Evolutionary conservation across 2,329 filamentous ascomycete genomes (phyloP), one percentile per base, ranked within the genome.

Genomic region (Penicillium olsonii): DNA sequence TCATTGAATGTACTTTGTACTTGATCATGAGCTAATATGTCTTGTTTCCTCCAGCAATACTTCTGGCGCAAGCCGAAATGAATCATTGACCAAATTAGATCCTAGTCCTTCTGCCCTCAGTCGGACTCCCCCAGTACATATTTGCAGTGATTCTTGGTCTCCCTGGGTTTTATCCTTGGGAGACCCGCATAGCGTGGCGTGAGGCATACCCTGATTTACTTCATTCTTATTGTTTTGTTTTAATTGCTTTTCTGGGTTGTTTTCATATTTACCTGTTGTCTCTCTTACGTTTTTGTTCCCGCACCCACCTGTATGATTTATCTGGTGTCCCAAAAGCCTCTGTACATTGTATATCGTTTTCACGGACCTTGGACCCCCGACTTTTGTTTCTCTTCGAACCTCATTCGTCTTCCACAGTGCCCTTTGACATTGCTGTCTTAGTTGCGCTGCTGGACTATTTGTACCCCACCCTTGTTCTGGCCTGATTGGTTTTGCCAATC

Each of bases 51-150:
- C 2, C 55, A 87, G 84, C 84, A 87, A 87, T 87, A 87, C 69
- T 87, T 83, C 74, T 87, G 84, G 84, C 84, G 84, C 62, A 82
- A 83, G 62, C 84, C 84, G 18, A 80, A 79, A 73, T 75, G 62
- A 62, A 60, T 52, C 37, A 38, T 38, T 40, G 43, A 34, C 27
- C 18, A 22, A 37, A 42, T n/a, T 31, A 35, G 48, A 40, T 38
- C 42, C 22, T 17, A 37, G 27, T 48, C 42, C 37, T 38, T 49
- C 46, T 41, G 33, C 44, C 29, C 5, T 43, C 38, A 41, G 51
- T 53, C 53, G 19, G 52, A 50, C 49, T 50, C 62, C 66, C 60
- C 63, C 52, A 62, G 67, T 70, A 70, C 61, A 69, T 69, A 69
- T 56, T 69, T 64, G 52, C 54, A 56, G 52, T 53, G 56, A 44